A percentile compares a stretch with the other conserved stretches of the same genome.
These are phyloP conservation scores for Pilatotrama ljubarskyi DNA, from an alignment of 768 basidiomycete species.

Conservation along the genomic window DNA sequence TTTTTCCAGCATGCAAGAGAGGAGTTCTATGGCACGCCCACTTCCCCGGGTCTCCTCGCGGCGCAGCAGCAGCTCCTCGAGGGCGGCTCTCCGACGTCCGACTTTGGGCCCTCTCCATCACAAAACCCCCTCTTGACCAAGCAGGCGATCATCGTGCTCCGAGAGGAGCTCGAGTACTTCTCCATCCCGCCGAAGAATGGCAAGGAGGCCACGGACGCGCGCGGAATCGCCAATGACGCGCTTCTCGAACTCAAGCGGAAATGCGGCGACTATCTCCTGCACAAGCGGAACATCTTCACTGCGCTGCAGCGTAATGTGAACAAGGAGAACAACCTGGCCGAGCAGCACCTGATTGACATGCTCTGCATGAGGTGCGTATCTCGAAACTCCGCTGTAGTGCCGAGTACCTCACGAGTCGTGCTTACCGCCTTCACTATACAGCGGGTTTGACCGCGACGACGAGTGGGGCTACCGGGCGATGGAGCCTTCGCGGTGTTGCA, in stretches of 20 bases:
- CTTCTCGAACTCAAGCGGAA: constrained; percentile 81
- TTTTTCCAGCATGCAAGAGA: constrained; percentile 92
- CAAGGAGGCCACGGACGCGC: constrained; percentile 64
- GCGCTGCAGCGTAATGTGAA: constrained; percentile 98
- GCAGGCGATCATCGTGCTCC: constrained; percentile 97
- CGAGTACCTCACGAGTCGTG: not conserved
- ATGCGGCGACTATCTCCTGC: constrained; percentile 86
- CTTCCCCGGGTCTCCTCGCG: constrained; percentile 60
- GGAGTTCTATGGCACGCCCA: constrained; percentile 84
- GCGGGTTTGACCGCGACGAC: constrained; percentile 97
- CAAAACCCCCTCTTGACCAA: constrained; percentile 94
- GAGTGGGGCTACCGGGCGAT: constrained; percentile 97
- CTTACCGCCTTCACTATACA: constrained; percentile 29
- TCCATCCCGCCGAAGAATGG: constrained; percentile 82
- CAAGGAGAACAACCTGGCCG: constrained; percentile 98
- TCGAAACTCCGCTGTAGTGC: not conserved
- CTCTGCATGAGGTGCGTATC: constrained; percentile 91
- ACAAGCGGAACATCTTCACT: constrained; percentile 92
- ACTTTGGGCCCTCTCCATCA: constrained; percentile 61
- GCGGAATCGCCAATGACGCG: constrained; percentile 76
- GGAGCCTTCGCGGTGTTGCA: constrained; percentile 95
- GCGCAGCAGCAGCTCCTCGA: constrained; percentile 83
- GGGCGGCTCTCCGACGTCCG: constrained; percentile 54
- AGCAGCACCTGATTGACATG: constrained; percentile 99
- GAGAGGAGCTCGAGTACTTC: constrained; percentile 98